Evolutionary conservation across 31 red algal genomes (phyloP).

Genomic region (Endocladia muricata): DNA sequence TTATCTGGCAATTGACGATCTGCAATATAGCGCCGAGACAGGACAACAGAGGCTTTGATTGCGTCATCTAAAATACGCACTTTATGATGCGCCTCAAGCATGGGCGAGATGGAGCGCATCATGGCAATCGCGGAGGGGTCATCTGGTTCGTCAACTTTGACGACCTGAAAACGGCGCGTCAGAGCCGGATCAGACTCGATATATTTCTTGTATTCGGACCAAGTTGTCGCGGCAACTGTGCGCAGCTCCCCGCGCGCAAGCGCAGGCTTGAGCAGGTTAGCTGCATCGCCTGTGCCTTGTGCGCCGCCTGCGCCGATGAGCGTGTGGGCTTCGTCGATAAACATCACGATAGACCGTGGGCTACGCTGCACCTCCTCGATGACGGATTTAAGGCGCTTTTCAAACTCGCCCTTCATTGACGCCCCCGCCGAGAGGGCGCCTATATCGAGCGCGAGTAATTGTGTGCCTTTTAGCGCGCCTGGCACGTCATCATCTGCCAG

Average conservation of each 20-base stretch:
- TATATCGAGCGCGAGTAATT: neutral
- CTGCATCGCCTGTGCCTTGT: slow-evolving; percentile 56
- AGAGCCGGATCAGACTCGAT: slow-evolving; percentile 76
- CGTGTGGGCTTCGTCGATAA: slow-evolving; percentile 75
- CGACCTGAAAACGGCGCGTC: slow-evolving; percentile 59
- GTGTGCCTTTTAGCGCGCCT: slow-evolving; percentile 16
- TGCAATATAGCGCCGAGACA: neutral
- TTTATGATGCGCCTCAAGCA: neutral
- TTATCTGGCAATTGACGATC: slow-evolving; percentile 4
- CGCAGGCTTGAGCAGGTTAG: slow-evolving; percentile 67
- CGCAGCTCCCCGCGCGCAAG: slow-evolving; percentile 70
- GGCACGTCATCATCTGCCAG: slow-evolving; percentile 50
- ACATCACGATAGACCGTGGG: slow-evolving; percentile 26
- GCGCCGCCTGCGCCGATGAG: slow-evolving; percentile 62
- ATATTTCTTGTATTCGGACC: slow-evolving; percentile 67
- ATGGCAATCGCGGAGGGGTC: neutral
- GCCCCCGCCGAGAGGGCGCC: slow-evolving; percentile 11
- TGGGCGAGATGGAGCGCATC: neutral
- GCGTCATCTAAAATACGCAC: neutral
- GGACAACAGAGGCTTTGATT: neutral
- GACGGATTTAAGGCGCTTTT: neutral
- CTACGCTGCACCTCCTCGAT: neutral
- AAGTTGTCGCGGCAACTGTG: slow-evolving; percentile 73
- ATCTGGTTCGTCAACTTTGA: slow-evolving; percentile 28
- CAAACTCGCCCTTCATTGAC: slow-evolving; percentile 1